Evolutionary conservation across 2,329 filamentous ascomycete genomes (phyloP), one percentile per base, ranked within the genome.

Genomic region (Pseudocercospora pini-densiflorae): DNA sequence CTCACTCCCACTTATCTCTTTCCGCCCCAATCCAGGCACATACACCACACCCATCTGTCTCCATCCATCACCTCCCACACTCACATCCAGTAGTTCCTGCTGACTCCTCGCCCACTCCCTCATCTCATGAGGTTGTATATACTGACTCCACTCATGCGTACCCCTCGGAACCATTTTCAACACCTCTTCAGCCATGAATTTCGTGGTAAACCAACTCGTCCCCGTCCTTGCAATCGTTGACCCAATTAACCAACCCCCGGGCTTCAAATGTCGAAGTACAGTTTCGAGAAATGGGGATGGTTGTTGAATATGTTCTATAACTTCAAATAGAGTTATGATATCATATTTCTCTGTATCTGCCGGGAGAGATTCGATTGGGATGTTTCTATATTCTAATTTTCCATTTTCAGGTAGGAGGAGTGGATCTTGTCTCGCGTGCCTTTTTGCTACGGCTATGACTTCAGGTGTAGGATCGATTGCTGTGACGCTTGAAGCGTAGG

Each of bases 71-170:
- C 90, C 86, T 73, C 82, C 82, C 83, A 91, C 88, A 69, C 89
- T 23, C 14, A 71, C 85, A 74, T 82, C 82, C 24, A 54, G 24
- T 77, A 82, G 75, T 9, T 81, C 81, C 21, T 69, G 63, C 71
- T 80, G 75, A 67, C 76, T 77, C 43, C 70, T 75, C 69, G 83
- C 83, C 81, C 82, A 85, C 4, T 71, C 76, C 71, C 80, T 77
- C 76, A 97, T 78, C 84, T 98, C 94, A 14, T 87, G 83, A 70
- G 92, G 91, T 76, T 97, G 95, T 71, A 99, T 90, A 81, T 98
- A 99, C 82, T 98, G 97, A 69, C 85, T 85, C 95, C 95, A 99
- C 78, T 97, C 93, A 81, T 99, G 95, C 55, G 95, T 99, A 1
- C 95, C 95, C 70, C 87, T 88, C 9, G 95, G 95, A 64, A 99